These are phyloP conservation scores for Xylaria palmicola DNA, from an alignment of 495 filamentous ascomycete species.

Conservation along the genomic window DNA sequence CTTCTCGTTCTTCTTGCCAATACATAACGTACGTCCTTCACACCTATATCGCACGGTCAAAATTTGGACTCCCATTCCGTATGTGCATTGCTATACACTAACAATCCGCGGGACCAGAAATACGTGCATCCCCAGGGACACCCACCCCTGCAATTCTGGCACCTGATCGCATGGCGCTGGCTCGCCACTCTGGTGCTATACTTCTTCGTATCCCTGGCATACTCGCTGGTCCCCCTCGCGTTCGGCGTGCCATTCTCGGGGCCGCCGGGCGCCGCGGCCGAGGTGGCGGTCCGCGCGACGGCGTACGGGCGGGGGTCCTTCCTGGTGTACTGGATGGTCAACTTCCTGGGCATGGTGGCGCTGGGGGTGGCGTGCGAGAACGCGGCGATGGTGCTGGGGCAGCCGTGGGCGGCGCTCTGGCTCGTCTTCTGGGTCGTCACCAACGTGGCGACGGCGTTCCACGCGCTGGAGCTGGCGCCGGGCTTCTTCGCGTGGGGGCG, in stretches of 20 bases:
- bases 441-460: constrained; percentile 66
- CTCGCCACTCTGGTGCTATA: constrained; percentile 60
- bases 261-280: constrained; percentile 40
- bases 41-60: constrained; percentile 19
- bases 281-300: constrained; percentile 49
- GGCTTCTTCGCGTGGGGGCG: constrained; percentile 67
- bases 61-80: too few relatives aligned
- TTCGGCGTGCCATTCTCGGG: constrained; percentile 64
- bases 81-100: not conserved
- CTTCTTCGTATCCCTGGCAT: constrained; percentile 65
- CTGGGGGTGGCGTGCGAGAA: constrained; percentile 71
- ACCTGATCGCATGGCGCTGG: constrained; percentile 63
- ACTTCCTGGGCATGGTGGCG: constrained; percentile 67
- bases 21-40: constrained; percentile 59
- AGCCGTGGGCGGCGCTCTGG: constrained; percentile 68
- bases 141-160: constrained; percentile 58
- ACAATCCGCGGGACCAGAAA: constrained; percentile 13
- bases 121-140: constrained; percentile 37
- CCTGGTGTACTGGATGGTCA: constrained; percentile 73
- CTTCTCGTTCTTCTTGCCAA: constrained; percentile 67
- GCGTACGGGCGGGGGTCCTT: constrained; percentile 63
- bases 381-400: constrained; percentile 66
- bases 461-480: constrained; percentile 58
- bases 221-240: constrained; percentile 64
- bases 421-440: constrained; percentile 77